phyloP scores from a whole-genome alignment of 208 protist genomes.

The Acanthamoeba triangularis region DNA sequence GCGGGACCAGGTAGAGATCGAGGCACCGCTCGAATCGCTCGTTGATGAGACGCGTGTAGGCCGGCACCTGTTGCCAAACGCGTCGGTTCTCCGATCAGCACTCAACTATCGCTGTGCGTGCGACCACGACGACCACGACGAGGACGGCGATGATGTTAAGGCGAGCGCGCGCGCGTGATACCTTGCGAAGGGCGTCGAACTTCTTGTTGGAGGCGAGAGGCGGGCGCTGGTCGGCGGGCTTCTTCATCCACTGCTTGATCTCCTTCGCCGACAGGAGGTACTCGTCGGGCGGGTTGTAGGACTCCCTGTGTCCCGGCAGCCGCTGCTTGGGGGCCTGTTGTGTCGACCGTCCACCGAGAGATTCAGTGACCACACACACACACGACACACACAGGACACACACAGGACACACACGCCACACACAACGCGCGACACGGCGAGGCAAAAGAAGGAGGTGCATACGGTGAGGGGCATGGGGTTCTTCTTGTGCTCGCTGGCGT shows the following conservation, averaged over 20 bases:
- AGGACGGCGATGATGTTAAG: no score
- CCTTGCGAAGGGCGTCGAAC: neutral
- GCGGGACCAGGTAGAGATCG: slow-evolving; percentile 99
- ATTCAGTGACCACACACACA: neutral
- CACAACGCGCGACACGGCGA: neutral
- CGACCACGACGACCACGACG: no score
- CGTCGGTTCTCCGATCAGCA: no score
- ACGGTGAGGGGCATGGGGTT: slow-evolving; percentile 44
- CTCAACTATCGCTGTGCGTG: no score
- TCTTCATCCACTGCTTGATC: slow-evolving; percentile 93
- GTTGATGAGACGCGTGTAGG: slow-evolving; percentile 97
- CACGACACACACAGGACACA: neutral
- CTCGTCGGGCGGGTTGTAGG: slow-evolving; percentile 99
- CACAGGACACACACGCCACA: no score
- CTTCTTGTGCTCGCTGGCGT: neutral
- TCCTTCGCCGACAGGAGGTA: slow-evolving; percentile 97
- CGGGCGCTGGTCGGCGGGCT: slow-evolving; percentile 95
- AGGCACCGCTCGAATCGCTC: slow-evolving; percentile 99
- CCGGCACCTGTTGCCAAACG: slow-evolving; percentile 93
- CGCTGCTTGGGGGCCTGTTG: slow-evolving; percentile 63
- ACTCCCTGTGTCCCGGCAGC: slow-evolving; percentile 85
- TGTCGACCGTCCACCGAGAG: neutral
- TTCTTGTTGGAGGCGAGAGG: slow-evolving; percentile 95
- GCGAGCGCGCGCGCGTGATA: no score
- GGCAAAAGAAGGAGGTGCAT: neutral